A percentile compares a stretch with the other conserved stretches of the same genome.
phyloP scores from a whole-genome alignment of 176 grass and related monocot genomes.

The Neostapfia colusana region DNA sequence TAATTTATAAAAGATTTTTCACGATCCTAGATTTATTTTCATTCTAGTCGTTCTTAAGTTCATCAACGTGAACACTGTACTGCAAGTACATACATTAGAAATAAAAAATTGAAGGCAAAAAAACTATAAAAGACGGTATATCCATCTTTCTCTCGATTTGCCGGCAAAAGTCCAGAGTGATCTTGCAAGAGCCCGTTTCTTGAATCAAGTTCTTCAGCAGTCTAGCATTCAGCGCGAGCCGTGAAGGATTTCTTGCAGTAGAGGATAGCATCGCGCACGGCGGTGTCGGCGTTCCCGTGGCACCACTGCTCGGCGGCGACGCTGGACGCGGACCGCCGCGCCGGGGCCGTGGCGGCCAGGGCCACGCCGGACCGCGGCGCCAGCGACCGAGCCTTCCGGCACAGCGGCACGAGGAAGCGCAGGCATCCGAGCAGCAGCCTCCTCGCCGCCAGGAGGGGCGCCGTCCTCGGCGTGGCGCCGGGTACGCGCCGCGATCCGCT shows the following conservation, averaged over 20 bases:
- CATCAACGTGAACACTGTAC: slow-evolving; percentile 20
- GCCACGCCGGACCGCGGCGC: slow-evolving; percentile 8
- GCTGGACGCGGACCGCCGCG: slow-evolving; percentile 45
- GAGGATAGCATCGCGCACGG: slow-evolving; percentile 82
- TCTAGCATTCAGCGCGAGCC: neutral
- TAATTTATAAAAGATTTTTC: no score
- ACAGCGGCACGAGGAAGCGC: slow-evolving; percentile 67
- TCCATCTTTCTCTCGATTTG: slow-evolving; percentile 22
- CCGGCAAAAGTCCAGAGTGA: neutral
- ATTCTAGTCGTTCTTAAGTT: no score
- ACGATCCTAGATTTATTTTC: no score
- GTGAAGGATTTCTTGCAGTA: slow-evolving; percentile 88
- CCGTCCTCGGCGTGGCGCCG: slow-evolving; percentile 21
- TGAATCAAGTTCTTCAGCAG: slow-evolving; percentile 6
- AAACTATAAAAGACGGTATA: neutral
- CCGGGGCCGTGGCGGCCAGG: neutral
- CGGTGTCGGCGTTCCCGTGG: slow-evolving; percentile 73
- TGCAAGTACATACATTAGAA: slow-evolving; percentile 29
- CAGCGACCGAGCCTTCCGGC: slow-evolving; percentile 62
- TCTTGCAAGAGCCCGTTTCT: slow-evolving; percentile 7
- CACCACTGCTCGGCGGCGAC: slow-evolving; percentile 54
- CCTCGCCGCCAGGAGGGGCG: slow-evolving; percentile 54
- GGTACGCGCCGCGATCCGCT: slow-evolving; percentile 10
- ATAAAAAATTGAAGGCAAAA: slow-evolving; percentile 29
- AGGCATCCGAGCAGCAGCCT: slow-evolving; percentile 71